phyloP scores from a whole-genome alignment of 2,329 filamentous ascomycete species.

The Thelonectria olida region DNA sequence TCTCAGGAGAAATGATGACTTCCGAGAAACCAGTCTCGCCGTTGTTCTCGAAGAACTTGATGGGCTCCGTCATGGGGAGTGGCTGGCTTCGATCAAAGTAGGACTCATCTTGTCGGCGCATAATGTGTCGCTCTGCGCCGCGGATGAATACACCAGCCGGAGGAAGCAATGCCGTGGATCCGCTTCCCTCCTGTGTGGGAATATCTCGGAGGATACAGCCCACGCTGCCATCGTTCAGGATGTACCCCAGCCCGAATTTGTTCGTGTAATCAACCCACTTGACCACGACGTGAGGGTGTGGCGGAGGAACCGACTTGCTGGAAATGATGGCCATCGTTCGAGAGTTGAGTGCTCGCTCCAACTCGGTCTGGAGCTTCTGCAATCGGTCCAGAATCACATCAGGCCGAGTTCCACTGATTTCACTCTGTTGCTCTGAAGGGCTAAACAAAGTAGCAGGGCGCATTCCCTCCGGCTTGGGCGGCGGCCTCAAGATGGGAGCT shows the following conservation, averaged over 20 bases:
- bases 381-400: slow-evolving; percentile 67
- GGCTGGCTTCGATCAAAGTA: slow-evolving; percentile 69
- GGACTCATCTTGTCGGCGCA: slow-evolving; percentile 64
- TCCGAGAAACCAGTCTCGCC: slow-evolving; percentile 70
- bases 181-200: slow-evolving; percentile 59
- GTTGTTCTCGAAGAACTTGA: slow-evolving; percentile 80
- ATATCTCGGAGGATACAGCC: slow-evolving; percentile 73
- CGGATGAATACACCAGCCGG: slow-evolving; percentile 78
- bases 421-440: slow-evolving; percentile 60
- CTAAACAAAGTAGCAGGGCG: slow-evolving; percentile 63
- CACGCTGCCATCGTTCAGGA: slow-evolving; percentile 82
- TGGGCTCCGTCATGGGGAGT: slow-evolving; percentile 67
- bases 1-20: slow-evolving; percentile 71
- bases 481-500: slow-evolving; percentile 36
- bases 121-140: slow-evolving; percentile 75
- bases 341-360: slow-evolving; percentile 70
- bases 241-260: slow-evolving; percentile 86
- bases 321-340: slow-evolving; percentile 69
- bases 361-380: slow-evolving; percentile 64
- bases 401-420: slow-evolving; percentile 63
- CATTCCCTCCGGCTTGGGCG: slow-evolving; percentile 42
- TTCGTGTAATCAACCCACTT: slow-evolving; percentile 93
- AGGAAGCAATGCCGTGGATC: slow-evolving; percentile 64
- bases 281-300: slow-evolving; percentile 71
- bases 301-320: slow-evolving; percentile 60